Conservation (phyloP, 257 asterid species). For the Mitragyna speciosa region DNA sequence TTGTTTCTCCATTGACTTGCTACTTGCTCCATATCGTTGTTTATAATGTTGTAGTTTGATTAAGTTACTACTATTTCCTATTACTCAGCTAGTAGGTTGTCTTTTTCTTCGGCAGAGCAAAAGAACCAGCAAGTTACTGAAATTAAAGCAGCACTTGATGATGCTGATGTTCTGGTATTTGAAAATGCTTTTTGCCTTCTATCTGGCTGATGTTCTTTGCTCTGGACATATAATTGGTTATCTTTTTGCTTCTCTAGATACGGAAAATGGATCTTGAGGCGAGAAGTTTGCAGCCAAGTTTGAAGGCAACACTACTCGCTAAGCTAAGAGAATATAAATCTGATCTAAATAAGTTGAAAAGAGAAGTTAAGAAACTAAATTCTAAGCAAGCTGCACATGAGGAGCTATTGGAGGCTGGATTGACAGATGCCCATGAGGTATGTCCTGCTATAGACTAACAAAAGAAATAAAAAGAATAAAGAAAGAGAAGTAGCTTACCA, state of each 20-base stretch:
- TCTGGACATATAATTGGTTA: slow-evolving; percentile 19
- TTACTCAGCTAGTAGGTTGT: neutral
- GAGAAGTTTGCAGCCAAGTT: slow-evolving; percentile 82
- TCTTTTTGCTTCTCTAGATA: slow-evolving; percentile 45
- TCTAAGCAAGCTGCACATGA: slow-evolving; percentile 55
- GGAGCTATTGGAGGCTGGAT: slow-evolving; percentile 74
- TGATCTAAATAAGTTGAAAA: slow-evolving; percentile 83
- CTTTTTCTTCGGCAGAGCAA: slow-evolving; percentile 43
- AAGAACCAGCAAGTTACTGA: slow-evolving; percentile 62
- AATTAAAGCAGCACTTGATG: slow-evolving; percentile 71
- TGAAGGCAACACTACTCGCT: slow-evolving; percentile 83
- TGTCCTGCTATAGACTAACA: slow-evolving; percentile 9
- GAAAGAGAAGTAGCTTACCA: too few species aligned
- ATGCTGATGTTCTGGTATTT: slow-evolving; percentile 75
- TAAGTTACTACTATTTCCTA: neutral
- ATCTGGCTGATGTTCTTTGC: slow-evolving; percentile 11
- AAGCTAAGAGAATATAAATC: slow-evolving; percentile 93
- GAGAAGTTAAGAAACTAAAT: slow-evolving; percentile 69
- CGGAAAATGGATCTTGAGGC: slow-evolving; percentile 96
- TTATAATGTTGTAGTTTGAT: neutral
- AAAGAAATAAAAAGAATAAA: too few species aligned
- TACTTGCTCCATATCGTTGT: neutral
- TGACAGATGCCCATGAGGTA: slow-evolving; percentile 61
- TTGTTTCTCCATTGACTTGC: neutral
- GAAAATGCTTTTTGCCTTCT: neutral